phyloP scores from a whole-genome alignment of 176 grass and related monocot species.

The Lolium rigidum region DNA sequence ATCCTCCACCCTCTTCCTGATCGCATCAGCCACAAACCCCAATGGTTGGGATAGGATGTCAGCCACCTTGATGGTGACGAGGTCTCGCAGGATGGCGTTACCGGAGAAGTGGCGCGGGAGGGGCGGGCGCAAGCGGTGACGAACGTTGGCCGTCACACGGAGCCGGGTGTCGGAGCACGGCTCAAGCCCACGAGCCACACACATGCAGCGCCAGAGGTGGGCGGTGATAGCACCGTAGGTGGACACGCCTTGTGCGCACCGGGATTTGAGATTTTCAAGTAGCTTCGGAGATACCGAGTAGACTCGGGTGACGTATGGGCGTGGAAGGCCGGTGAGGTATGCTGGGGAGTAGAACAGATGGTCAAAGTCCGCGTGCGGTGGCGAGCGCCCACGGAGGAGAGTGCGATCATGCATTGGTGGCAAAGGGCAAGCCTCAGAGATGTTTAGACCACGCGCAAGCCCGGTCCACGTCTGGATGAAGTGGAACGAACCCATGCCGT shows the following conservation, averaged over 20 bases:
- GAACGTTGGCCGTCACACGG: conserved; percentile 48
- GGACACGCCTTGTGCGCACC: conserved; percentile 38
- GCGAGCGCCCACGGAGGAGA: too few relatives aligned
- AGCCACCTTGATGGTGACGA: conserved; percentile 27
- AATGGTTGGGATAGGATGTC: conserved; percentile 48
- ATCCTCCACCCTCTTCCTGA: conserved; percentile 37
- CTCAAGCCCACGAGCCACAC: conserved; percentile 45
- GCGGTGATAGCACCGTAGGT: conserved; percentile 51
- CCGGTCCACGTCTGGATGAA: conserved; percentile 59
- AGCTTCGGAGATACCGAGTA: conserved; percentile 43
- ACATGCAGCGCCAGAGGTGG: conserved; percentile 17
- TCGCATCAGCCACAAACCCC: conserved; percentile 39
- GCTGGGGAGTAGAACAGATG: conserved; percentile 34
- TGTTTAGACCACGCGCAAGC: conserved; percentile 27
- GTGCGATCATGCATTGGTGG: conserved; percentile 55
- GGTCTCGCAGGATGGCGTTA: conserved; percentile 55
- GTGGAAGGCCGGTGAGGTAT: background rate
- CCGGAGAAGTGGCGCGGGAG: too few relatives aligned
- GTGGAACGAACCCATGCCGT: conserved; percentile 46
- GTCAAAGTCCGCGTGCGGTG: conserved; percentile 25
- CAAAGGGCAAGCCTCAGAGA: background rate
- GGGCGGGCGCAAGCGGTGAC: conserved; percentile 36
- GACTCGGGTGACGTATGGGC: conserved; percentile 41
- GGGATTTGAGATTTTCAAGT: conserved; percentile 37
- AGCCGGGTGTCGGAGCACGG: conserved; percentile 36